Evolutionary conservation across 2,329 filamentous ascomycete genomes (phyloP), one percentile per base, ranked within the genome.

Genomic region (Metarhizium robertsii): DNA sequence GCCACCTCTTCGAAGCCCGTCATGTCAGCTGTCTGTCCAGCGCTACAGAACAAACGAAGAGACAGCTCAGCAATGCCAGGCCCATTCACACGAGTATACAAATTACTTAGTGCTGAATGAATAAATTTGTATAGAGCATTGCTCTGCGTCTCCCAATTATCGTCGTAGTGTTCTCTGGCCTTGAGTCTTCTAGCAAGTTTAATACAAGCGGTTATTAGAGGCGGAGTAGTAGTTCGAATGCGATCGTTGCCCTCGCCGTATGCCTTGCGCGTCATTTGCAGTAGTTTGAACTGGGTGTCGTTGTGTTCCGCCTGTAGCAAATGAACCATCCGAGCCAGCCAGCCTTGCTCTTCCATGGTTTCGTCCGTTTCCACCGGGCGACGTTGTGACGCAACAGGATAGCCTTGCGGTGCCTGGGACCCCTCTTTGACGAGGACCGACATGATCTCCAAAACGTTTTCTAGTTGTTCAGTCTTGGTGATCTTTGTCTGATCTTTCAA

Each of bases 301-400:
- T 97, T 97, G 67, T 95, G 83, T 40, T 89, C 79, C 48, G 84
- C 88, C 56, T 90, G 79, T 53, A 99, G 83, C 55, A 96, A 77
- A 72, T 99, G 94, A 18, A 96, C 85, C 66, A 99, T 86, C 63
- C 94, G 83, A 40, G 94, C 94, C 54, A 99, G 79, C 91, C 91
- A 96, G 53, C 94, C 94, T 76, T 99, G 94, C 73, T 99, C 94
- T 71, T 99, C 92, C 65, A 97, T 85, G 0, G 92, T 97, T 74
- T 99, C 95, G 59, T 99, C 94, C 0, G 94, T 97, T 75, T 99
- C 95, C 50, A 80, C 69, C 0, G 75, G 82, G 59, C 90, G 85
- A 60, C 90, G 80, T 66, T 92, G 88, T 6, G 87, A 83, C 43
- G 87, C 84, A 3, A 90, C 89, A 0, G 92, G 86, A 64, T 96